These are phyloP conservation scores for Acanthamoeba triangularis DNA, from an alignment of 208 protist species.

Conservation along the genomic window DNA sequence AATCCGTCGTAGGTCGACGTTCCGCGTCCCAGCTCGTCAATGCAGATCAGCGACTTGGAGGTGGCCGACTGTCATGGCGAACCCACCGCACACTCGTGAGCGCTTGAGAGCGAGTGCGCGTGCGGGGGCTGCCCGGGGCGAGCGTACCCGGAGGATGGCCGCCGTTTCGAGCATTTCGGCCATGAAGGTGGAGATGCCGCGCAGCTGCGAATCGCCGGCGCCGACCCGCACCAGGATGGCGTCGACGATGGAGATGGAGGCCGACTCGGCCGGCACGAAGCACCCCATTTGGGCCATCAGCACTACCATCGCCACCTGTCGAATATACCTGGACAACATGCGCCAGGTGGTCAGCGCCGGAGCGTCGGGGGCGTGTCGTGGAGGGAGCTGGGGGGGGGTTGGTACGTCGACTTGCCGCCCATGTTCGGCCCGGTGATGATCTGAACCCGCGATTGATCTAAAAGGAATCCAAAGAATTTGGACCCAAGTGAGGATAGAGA, in stretches of 20 bases:
- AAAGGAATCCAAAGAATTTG: background rate
- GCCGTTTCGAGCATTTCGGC: constrained; percentile 99
- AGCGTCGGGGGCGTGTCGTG: background rate
- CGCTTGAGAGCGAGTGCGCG: background rate
- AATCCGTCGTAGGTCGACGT: constrained; percentile 99
- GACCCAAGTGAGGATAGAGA: background rate
- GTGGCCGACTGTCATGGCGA: constrained; percentile 92
- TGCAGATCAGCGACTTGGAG: constrained; percentile 97
- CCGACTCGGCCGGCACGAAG: constrained; percentile 97
- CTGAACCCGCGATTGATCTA: constrained; percentile 81
- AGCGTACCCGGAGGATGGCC: constrained; percentile 94
- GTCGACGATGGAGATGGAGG: constrained; percentile 93
- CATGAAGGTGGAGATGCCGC: constrained; percentile 99
- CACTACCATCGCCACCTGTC: constrained; percentile 96
- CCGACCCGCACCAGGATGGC: constrained; percentile 99
- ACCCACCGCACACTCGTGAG: background rate
- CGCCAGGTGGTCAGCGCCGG: background rate
- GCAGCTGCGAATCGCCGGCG: constrained; percentile 97
- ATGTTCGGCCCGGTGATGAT: constrained; percentile 96
- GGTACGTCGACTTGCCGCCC: constrained; percentile 99
- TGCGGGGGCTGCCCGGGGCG: background rate
- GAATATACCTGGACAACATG: constrained; percentile 96
- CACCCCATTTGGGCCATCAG: constrained; percentile 99
- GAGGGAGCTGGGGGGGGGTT: constrained; percentile 87
- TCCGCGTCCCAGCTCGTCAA: constrained; percentile 99